Percentiles rank a stretch among this genome's conserved stretches.
phyloP scores from a whole-genome alignment of 768 basidiomycete genomes.

The Kwoniella pini region DNA sequence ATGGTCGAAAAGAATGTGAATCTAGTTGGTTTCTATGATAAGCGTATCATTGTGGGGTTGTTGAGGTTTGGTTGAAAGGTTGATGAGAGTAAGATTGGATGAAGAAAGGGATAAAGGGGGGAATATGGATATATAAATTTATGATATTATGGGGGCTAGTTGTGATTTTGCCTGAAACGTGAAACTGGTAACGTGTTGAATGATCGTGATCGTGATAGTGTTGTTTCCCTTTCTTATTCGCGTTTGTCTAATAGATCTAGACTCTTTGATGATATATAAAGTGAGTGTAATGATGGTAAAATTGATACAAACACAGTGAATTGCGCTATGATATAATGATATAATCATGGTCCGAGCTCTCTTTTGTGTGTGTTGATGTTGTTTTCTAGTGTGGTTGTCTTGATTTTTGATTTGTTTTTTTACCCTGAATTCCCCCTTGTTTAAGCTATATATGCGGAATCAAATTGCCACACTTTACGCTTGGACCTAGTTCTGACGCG shows the following conservation, averaged over 20 bases:
- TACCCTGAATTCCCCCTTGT: not conserved
- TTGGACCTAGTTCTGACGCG: not conserved
- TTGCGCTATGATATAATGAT: not conserved
- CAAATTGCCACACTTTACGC: not conserved
- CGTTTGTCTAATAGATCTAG: no score
- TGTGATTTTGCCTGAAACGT: constrained; percentile 20
- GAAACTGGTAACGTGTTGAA: not conserved
- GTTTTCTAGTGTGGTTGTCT: not conserved
- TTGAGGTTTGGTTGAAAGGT: not conserved
- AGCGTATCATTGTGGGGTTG: constrained; percentile 1
- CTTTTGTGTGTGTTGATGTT: not conserved
- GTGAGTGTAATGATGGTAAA: not conserved
- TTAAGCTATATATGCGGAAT: not conserved
- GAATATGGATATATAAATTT: no score
- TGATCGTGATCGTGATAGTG: not conserved
- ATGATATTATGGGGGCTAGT: constrained; percentile 15
- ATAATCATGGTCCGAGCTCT: not conserved
- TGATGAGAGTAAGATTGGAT: not conserved
- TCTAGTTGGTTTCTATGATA: not conserved
- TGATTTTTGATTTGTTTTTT: not conserved
- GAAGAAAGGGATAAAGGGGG: not conserved
- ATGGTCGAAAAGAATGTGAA: constrained; percentile 5
- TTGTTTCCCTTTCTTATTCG: not conserved
- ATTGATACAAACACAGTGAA: not conserved
- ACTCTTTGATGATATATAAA: no score